These are phyloP conservation scores for Tulasnella sp. DNA, from an alignment of 768 basidiomycete species.

Conservation along the genomic window DNA sequence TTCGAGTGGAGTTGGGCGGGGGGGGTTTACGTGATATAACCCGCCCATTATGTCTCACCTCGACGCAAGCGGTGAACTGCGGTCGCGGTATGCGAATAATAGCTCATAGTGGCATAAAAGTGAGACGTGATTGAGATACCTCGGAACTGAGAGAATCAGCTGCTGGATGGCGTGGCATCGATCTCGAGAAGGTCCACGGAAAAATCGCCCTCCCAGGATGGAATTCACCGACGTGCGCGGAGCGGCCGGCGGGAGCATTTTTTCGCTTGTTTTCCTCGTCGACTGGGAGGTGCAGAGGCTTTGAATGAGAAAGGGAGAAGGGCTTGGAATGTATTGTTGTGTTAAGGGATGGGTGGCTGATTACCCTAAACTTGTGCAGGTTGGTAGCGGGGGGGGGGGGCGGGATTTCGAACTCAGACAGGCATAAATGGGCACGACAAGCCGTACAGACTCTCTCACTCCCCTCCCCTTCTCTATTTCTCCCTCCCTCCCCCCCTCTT, in stretches of 20 bases:
- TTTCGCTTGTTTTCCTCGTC: neutral
- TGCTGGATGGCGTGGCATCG: neutral
- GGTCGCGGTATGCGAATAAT: neutral
- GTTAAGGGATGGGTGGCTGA: neutral
- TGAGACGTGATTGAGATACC: neutral
- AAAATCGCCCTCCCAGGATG: neutral
- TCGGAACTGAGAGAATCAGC: neutral
- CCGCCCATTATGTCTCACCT: conserved; percentile 1
- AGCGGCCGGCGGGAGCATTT: neutral
- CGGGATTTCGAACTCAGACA: neutral
- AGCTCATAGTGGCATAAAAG: neutral
- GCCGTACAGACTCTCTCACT: neutral
- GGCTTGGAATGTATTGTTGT: neutral
- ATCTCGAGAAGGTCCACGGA: neutral
- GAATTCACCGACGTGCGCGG: neutral
- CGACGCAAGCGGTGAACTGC: neutral
- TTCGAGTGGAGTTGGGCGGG: neutral
- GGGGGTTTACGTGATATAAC: neutral
- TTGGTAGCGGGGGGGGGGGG: neutral
- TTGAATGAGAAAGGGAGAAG: neutral
- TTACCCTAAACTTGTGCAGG: neutral
- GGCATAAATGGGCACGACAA: neutral
- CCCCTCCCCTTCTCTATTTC: neutral
- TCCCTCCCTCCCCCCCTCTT: neutral
- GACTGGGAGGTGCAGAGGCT: neutral